Evolutionary conservation across 768 basidiomycete species (phyloP).

Genomic region (Dioszegia hungarica): DNA sequence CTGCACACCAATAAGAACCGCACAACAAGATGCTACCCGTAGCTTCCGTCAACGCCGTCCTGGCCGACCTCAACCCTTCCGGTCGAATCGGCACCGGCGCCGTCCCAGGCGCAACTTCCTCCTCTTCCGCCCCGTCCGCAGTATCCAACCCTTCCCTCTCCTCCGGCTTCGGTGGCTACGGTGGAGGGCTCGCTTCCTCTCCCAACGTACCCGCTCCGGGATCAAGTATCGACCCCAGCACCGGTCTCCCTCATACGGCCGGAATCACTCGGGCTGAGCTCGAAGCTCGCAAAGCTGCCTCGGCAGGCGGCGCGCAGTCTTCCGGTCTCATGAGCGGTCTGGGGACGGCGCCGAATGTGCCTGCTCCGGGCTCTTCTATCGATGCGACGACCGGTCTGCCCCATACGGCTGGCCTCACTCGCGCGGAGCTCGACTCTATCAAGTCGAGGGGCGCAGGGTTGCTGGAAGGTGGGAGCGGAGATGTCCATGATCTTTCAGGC

Average conservation of each 20-base stretch:
- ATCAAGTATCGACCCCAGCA: conserved; percentile 26
- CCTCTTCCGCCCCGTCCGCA: background rate
- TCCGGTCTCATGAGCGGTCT: conserved; percentile 19
- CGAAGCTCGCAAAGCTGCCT: conserved; percentile 23
- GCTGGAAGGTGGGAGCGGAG: too few species aligned
- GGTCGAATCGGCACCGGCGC: too few species aligned
- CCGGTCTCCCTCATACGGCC: conserved; percentile 34
- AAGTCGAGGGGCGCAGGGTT: conserved; percentile 17
- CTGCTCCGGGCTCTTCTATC: conserved; percentile 29
- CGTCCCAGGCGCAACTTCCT: background rate
- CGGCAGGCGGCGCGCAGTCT: background rate
- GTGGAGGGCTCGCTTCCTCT: conserved; percentile 29
- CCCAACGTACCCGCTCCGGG: conserved; percentile 38
- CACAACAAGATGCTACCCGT: too few species aligned
- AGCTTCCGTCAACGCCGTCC: too few species aligned
- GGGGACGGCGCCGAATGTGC: conserved; percentile 30
- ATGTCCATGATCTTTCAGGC: conserved; percentile 15
- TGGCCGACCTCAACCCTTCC: too few species aligned
- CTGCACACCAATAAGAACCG: too few species aligned
- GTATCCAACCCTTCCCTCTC: background rate
- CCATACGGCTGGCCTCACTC: conserved; percentile 33
- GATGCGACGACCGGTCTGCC: conserved; percentile 33
- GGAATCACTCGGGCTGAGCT: conserved; percentile 37
- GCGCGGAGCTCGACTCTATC: conserved; percentile 33
- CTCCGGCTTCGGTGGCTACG: background rate